A percentile compares a stretch with the other conserved stretches of the same genome.
phyloP scores from a whole-genome alignment of 108 stramenopile genomes.

The Parietichytrium sp. region DNA sequence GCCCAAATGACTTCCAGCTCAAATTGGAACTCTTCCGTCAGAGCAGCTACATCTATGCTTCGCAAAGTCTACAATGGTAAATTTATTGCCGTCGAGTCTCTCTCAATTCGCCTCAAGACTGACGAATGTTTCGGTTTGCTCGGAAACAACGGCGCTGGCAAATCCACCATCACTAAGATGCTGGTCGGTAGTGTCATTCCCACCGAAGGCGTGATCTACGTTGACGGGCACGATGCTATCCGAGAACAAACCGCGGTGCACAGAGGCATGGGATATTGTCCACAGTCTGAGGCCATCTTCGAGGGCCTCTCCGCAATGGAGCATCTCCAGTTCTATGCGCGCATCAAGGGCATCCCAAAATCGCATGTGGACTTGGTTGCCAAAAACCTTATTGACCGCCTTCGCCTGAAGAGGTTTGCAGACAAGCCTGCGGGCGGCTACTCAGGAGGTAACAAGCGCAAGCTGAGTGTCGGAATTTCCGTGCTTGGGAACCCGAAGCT shows the following conservation, averaged over 20 bases:
- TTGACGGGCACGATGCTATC: constrained; percentile 44
- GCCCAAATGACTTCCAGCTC: too few species aligned
- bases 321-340: constrained; percentile 76
- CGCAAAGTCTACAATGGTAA: constrained; percentile 38
- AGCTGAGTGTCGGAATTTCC: constrained; percentile 51
- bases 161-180: constrained; percentile 62
- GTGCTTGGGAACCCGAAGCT: constrained; percentile 43
- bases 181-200: constrained; percentile 51
- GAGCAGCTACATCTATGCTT: too few species aligned
- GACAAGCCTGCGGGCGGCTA: constrained; percentile 45
- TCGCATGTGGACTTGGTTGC: constrained; percentile 41
- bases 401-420: constrained; percentile 48
- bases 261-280: constrained; percentile 47
- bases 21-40: too few species aligned
- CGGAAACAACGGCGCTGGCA: constrained; percentile 71
- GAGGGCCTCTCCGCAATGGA: constrained; percentile 75
- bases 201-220: constrained; percentile 37
- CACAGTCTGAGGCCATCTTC: constrained; percentile 79
- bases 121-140: constrained; percentile 68
- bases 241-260: not conserved
- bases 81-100: constrained; percentile 53
- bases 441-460: constrained; percentile 55
- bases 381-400: constrained; percentile 38
- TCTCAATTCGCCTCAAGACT: constrained; percentile 49
- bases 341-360: constrained; percentile 40